These are phyloP conservation scores for Clathrospora elynae DNA, from an alignment of 2,329 filamentous ascomycete genomes.

Conservation along the genomic window DNA sequence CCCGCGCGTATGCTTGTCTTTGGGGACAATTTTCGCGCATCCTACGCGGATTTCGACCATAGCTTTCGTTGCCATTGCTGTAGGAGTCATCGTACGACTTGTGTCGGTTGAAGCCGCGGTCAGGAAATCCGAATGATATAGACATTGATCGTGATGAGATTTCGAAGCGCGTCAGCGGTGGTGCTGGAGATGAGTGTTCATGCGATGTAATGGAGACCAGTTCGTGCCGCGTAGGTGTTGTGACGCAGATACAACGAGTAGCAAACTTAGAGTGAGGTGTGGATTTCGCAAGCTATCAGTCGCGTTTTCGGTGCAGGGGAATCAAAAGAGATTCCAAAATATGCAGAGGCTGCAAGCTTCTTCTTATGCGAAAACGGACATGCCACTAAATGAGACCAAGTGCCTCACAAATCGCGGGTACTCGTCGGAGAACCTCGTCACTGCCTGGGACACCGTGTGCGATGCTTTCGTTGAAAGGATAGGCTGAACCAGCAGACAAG, in stretches of 20 bases:
- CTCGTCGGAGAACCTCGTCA: neutral
- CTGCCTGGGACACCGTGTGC: constrained; percentile 3
- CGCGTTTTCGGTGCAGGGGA: constrained; percentile 1
- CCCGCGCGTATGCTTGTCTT: constrained; percentile 1
- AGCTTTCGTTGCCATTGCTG: neutral
- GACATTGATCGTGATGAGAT: constrained; percentile 4
- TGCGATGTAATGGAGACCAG: neutral
- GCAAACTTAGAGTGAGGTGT: neutral
- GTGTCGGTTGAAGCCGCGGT: neutral
- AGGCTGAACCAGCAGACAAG: neutral
- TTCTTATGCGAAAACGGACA: constrained; percentile 4
- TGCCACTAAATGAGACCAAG: neutral
- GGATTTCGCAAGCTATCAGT: neutral
- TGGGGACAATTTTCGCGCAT: constrained; percentile 2
- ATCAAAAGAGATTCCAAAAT: constrained; percentile 1
- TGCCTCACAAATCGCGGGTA: neutral
- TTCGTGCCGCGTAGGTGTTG: no score
- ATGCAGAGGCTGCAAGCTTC: neutral
- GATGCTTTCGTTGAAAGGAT: neutral
- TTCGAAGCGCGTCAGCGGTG: no score
- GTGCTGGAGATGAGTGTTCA: no score
- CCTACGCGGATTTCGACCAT: neutral
- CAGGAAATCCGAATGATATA: neutral
- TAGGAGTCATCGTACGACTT: neutral
- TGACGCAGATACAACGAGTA: neutral